phyloP scores from a whole-genome alignment of 192 early-diverging fungal genomes.

The Umbelopsis isabellina region DNA sequence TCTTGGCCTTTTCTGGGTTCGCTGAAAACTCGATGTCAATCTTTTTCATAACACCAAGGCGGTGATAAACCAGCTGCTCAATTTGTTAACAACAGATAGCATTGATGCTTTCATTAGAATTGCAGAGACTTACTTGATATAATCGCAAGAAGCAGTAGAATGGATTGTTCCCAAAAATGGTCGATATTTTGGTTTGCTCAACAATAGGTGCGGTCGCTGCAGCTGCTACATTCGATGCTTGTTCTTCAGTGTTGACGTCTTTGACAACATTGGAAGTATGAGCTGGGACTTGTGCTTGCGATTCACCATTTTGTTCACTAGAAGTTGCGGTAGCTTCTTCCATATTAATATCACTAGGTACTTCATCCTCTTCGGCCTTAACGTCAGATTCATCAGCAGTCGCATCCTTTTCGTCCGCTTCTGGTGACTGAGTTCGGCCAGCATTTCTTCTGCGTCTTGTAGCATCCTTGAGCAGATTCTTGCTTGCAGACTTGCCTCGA shows the following conservation, averaged over 20 bases:
- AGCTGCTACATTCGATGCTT: constrained; percentile 30
- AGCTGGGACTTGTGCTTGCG: constrained; percentile 29
- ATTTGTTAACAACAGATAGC: neutral
- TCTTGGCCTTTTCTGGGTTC: constrained; percentile 54
- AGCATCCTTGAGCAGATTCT: constrained; percentile 5
- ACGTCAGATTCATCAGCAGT: constrained; percentile 10
- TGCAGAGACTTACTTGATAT: constrained; percentile 65
- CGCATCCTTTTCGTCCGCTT: neutral
- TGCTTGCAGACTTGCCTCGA: neutral
- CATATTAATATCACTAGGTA: constrained; percentile 24
- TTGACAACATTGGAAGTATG: constrained; percentile 28
- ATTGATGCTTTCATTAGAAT: neutral
- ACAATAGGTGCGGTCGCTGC: constrained; percentile 25
- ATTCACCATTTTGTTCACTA: constrained; percentile 21
- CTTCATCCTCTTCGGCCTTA: constrained; percentile 16
- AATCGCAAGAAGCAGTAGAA: constrained; percentile 92
- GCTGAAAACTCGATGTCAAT: constrained; percentile 62
- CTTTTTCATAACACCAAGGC: constrained; percentile 81
- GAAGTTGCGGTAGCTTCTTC: constrained; percentile 2
- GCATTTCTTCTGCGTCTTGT: constrained; percentile 18
- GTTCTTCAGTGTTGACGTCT: neutral
- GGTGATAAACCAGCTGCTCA: constrained; percentile 78
- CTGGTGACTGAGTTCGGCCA: constrained; percentile 14
- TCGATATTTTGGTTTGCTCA: constrained; percentile 42
- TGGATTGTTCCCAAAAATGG: constrained; percentile 84